phyloP scores from a whole-genome alignment of 1,139 yeast genomes.

The Taiozyma onychis region DNA sequence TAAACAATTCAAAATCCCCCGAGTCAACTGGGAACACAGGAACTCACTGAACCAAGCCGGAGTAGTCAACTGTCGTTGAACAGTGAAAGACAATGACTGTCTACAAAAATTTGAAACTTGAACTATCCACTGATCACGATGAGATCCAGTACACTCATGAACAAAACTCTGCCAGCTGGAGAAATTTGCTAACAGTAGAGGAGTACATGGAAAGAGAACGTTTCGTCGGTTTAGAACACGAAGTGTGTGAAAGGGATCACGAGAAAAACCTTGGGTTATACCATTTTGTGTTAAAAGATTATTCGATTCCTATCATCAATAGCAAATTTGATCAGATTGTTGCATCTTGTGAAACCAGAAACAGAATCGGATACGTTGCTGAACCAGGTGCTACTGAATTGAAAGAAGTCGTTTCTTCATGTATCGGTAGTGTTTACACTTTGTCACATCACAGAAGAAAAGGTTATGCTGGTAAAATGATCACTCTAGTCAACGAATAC shows the following conservation, averaged over 20 bases:
- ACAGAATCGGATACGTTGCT: constrained; percentile 36
- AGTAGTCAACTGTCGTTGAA: not conserved
- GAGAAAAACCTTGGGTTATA: constrained; percentile 27
- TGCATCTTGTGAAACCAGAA: constrained; percentile 41
- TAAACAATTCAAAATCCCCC: not conserved
- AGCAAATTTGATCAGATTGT: constrained; percentile 31
- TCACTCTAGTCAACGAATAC: constrained; percentile 30
- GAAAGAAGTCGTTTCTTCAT: constrained; percentile 38
- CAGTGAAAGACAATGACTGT: constrained; percentile 3
- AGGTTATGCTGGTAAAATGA: constrained; percentile 61
- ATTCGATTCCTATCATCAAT: constrained; percentile 17
- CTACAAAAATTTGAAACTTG: constrained; percentile 8
- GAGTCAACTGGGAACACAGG: no score
- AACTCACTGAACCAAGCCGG: no score
- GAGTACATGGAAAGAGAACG: constrained; percentile 49
- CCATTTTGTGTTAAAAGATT: constrained; percentile 31
- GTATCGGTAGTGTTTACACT: constrained; percentile 66
- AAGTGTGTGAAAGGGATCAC: constrained; percentile 19
- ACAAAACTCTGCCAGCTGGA: constrained; percentile 50
- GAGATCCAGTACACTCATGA: constrained; percentile 42
- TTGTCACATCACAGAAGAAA: constrained; percentile 50
- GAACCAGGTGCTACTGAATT: constrained; percentile 19
- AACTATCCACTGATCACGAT: constrained; percentile 30
- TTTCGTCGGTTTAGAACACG: constrained; percentile 30
- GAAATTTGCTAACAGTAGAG: constrained; percentile 37